phyloP scores from a whole-genome alignment of 208 protist species.

The Trypanosoma vivax region DNA sequence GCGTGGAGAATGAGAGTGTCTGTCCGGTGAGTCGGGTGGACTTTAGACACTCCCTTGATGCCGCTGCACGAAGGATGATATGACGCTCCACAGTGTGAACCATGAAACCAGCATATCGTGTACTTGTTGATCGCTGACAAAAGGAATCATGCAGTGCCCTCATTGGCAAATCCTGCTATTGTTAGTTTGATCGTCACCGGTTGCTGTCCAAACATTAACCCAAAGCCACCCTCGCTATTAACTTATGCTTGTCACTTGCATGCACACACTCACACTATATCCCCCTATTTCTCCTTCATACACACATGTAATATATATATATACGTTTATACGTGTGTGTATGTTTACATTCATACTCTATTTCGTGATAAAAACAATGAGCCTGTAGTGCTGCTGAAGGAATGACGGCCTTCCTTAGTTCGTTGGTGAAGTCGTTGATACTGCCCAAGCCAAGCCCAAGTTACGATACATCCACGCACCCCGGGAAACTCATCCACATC shows the following conservation, averaged over 20 bases:
- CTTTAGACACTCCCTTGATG: constrained; percentile 17
- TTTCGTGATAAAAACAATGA: not conserved
- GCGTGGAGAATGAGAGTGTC: constrained; percentile 40
- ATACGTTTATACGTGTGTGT: too few species aligned
- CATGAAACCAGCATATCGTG: not conserved
- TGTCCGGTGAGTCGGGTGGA: constrained; percentile 32
- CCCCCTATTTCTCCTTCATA: too few species aligned
- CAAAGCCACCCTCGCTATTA: too few species aligned
- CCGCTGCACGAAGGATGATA: not conserved
- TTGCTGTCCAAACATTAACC: too few species aligned
- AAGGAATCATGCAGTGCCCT: too few species aligned
- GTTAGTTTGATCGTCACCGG: too few species aligned
- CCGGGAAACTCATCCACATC: constrained; percentile 50
- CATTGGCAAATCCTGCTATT: too few species aligned
- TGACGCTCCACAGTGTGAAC: not conserved
- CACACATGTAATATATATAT: too few species aligned
- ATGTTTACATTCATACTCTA: too few species aligned
- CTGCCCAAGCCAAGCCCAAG: constrained; percentile 58
- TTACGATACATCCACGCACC: constrained; percentile 42
- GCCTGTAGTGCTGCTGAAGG: not conserved
- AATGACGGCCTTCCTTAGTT: constrained; percentile 48
- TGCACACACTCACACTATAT: too few species aligned
- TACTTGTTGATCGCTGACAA: too few species aligned
- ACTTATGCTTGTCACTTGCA: too few species aligned
- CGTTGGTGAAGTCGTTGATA: constrained; percentile 68